Evolutionary conservation across 2,329 filamentous ascomycete species (phyloP).

Genomic region (Paracorniculantispora psalliotae): DNA sequence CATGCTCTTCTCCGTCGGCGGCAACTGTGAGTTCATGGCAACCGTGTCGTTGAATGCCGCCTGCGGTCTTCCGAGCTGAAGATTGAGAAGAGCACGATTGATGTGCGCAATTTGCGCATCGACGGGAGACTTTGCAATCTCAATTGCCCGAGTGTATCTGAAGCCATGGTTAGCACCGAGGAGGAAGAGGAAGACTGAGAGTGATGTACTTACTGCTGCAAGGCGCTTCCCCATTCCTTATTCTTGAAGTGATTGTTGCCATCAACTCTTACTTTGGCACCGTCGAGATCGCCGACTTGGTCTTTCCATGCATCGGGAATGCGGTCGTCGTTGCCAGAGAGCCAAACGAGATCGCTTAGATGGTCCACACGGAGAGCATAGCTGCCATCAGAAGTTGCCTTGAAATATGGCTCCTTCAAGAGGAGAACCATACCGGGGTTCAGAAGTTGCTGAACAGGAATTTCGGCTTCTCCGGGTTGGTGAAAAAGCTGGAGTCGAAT

Average conservation of each 20-base stretch:
- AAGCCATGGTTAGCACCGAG: not conserved
- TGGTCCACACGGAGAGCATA: not conserved
- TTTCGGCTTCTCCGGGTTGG: not conserved
- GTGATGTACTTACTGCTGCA: not conserved
- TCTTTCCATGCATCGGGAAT: not conserved
- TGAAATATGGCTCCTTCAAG: not conserved
- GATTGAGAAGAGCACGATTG: not conserved
- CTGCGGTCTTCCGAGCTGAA: not conserved
- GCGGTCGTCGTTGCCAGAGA: not conserved
- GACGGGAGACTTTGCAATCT: not conserved
- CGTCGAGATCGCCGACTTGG: not conserved
- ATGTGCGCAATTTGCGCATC: not conserved
- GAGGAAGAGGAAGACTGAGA: not conserved
- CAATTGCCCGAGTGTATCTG: not conserved
- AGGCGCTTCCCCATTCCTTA: not conserved
- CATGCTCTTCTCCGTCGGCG: not conserved
- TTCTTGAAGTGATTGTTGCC: not conserved
- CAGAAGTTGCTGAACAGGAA: not conserved
- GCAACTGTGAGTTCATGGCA: not conserved
- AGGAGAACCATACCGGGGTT: not conserved
- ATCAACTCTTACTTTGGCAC: not conserved
- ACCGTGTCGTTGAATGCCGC: not conserved
- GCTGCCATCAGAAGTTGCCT: not conserved
- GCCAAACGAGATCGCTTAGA: not conserved
- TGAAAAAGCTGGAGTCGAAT: not conserved